Evolutionary conservation across 441 rosid species (phyloP), one percentile per base, ranked within the genome.

Genomic region (Pelargonium fulgidum): DNA sequence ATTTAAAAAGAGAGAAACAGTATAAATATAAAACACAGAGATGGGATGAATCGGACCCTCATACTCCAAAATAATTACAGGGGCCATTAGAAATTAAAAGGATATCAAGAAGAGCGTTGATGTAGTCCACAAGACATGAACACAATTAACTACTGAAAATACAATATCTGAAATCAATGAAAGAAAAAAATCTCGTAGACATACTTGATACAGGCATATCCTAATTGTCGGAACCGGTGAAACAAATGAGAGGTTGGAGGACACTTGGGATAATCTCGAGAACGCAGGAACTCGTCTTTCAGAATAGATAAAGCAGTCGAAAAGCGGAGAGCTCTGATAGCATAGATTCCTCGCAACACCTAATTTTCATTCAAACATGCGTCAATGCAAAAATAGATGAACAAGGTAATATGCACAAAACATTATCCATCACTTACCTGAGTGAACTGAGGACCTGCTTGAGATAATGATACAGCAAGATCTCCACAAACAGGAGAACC

Each of bases 231-330:
- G 80, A 92, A 92, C 74, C 88, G 88, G 82, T 95, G 92, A 85
- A 95, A 95, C 84, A 95, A 74, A 74, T 80, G 93, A 65, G 99
- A 90, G 61, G 98, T 89, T 76, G 93, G 95, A 61, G 96, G 95
- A 74, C 98, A 95, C 70, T 92, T 92, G 72, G 99, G 99, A 80
- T 95, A 90, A 85, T 95, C 96, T 87, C 99, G 86, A 52, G 99
- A 95, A 26, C 98, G 96, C 79, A 88, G 76, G 78, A 95, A 90
- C 74, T 95, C 99, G 70, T 90, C 98, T 84, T 92, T 95, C 77
- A 95, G 75, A 68, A 89, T 97, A 16, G 96, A 88, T 80, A 95
- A 81, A 73, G 99, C 95, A 48, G 97, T 86, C 71, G 97, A 84
- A 83, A 92, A 92, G 62, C 93, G 92, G 67, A 95, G 99, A 71